phyloP scores from a whole-genome alignment of 23 red algal genomes.

The Gracilaria gracilis region DNA sequence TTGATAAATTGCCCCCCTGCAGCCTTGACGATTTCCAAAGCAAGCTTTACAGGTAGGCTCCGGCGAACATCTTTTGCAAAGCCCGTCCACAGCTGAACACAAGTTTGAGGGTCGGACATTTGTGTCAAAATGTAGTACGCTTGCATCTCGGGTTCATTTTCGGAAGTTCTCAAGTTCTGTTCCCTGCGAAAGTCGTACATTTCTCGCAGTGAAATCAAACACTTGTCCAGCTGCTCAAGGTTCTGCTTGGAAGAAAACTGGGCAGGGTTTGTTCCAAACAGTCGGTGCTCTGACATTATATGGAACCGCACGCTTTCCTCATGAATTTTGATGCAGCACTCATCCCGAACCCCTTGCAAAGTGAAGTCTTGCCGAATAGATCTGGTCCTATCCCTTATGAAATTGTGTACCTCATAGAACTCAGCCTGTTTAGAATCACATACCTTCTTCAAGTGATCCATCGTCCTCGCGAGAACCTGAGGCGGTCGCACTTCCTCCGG shows the following conservation, averaged over 20 bases:
- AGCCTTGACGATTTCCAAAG: constrained; percentile 50
- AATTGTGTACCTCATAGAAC: constrained; percentile 88
- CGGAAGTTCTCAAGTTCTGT: constrained; percentile 27
- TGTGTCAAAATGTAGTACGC: constrained; percentile 63
- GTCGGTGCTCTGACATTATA: constrained; percentile 81
- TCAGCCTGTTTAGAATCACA: constrained; percentile 51
- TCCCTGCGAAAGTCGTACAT: constrained; percentile 82
- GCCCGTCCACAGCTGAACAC: constrained; percentile 45
- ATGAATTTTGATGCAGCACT: constrained; percentile 72
- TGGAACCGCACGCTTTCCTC: constrained; percentile 96
- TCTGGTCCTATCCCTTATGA: constrained; percentile 93
- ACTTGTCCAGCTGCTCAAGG: constrained; percentile 97
- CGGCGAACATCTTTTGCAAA: constrained; percentile 42
- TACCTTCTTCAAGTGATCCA: constrained; percentile 84
- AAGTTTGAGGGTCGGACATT: constrained; percentile 60
- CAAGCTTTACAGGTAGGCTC: constrained; percentile 35
- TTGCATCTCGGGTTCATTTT: constrained; percentile 70
- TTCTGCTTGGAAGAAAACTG: constrained; percentile 95
- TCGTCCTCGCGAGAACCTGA: constrained; percentile 63
- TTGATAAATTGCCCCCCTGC: constrained; percentile 16
- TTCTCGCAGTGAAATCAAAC: constrained; percentile 88
- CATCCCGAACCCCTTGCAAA: constrained; percentile 83
- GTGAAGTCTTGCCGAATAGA: constrained; percentile 95
- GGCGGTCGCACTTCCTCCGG: constrained; percentile 87
- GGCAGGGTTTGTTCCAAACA: constrained; percentile 64